A percentile compares a stretch with the other conserved stretches of the same genome.
phyloP scores from a whole-genome alignment of 108 stramenopile genomes.

The Parmales sp. region DNA sequence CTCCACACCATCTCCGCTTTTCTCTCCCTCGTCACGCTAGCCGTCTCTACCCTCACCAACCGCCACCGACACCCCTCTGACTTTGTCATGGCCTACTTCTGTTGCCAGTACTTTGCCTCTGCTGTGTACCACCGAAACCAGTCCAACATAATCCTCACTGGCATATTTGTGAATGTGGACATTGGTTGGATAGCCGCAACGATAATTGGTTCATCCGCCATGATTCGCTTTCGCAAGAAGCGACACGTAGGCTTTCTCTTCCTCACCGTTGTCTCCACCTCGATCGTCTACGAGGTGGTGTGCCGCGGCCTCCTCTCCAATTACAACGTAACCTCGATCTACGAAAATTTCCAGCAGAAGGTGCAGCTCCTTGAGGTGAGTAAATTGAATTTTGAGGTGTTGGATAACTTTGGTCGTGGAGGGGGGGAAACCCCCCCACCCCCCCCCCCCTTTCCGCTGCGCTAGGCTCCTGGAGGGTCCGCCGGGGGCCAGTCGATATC shows the following conservation, averaged over 20 bases:
- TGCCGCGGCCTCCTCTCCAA: background rate
- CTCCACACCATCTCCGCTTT: background rate
- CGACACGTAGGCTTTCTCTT: background rate
- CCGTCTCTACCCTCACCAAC: background rate
- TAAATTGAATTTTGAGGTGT: too few relatives aligned
- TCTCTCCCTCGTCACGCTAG: background rate
- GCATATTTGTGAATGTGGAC: conserved; percentile 5
- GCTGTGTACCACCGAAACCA: background rate
- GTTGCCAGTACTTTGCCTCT: background rate
- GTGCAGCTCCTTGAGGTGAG: too few relatives aligned
- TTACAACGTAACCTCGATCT: background rate
- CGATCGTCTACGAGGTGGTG: background rate
- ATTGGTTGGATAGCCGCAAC: conserved; percentile 3
- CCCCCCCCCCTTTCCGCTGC: too few relatives aligned
- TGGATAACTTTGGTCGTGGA: too few relatives aligned
- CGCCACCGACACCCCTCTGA: background rate
- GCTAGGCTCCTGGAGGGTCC: too few relatives aligned
- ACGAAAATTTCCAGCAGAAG: too few relatives aligned
- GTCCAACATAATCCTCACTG: background rate
- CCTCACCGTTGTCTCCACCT: background rate
- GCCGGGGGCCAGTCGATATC: too few relatives aligned
- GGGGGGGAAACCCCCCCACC: too few relatives aligned
- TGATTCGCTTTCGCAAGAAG: background rate
- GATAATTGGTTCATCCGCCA: background rate
- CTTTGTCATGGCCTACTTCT: conserved; percentile 5